Evolutionary conservation across 78 protist genomes (phyloP), one percentile per base, ranked within the genome.

Genomic region (Dictyostelium firmibasis): DNA sequence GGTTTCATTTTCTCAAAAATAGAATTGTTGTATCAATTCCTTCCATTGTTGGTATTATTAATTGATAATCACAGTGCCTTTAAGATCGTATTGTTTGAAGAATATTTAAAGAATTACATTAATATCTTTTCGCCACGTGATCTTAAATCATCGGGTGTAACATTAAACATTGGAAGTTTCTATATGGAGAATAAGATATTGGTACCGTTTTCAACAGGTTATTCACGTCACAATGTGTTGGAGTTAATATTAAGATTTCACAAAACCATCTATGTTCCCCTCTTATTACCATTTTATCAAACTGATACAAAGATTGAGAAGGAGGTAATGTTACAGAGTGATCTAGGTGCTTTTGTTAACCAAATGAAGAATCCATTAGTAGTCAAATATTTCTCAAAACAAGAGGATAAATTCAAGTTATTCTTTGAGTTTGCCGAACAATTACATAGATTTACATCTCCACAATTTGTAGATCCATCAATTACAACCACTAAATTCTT

Each of bases 101-200:
- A 89, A 75, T 89, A 89, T 43, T 82, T 89, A 41, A 89, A 89
- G 53, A 89, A 89, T 74, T 89, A 89, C 33, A 60, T 89, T 0
- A 81, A 70, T 13, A 89, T 89, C 2, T 89, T 89, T 44, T 69
- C 81, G 25, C 94, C 94, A 27, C 86, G 94, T 81, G 94, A 89
- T 47, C 20, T 67, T 2, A 41, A 44, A 18, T 81, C 88, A 11
- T 43, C 88, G 2, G 53, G 83, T 18, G 36, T 89, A 11, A 89
- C 74, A 70, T 8, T 31, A 14, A 25, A 27, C 31, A 41, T 89
- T 14, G 94, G 83, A 29, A 60, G 81, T 5, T 81, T 47, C 27
- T 89, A 89, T 50, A 25, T 81, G 35, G 81, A 89, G 9, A 81
- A 33, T 4, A 50, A 85, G 14, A 43, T 77, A 16, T 27, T 89